These are phyloP conservation scores for Sarcodon aspratus DNA, from an alignment of 768 basidiomycete genomes.

Conservation along the genomic window DNA sequence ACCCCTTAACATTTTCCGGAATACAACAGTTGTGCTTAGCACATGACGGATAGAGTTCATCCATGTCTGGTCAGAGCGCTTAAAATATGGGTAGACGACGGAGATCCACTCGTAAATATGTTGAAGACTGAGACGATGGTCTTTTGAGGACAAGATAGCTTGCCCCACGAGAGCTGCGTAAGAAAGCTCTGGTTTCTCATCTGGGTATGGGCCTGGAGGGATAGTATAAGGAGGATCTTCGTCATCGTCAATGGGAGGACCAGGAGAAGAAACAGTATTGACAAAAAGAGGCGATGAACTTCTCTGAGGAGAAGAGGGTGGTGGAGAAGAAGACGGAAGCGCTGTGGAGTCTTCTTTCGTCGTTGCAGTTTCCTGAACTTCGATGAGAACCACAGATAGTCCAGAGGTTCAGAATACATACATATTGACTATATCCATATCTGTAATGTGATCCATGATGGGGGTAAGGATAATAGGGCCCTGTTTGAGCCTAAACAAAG, in stretches of 20 bases:
- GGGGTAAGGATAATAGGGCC: no score
- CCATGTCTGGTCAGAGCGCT: slow-evolving; percentile 90
- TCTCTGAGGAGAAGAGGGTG: slow-evolving; percentile 45
- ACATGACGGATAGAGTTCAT: slow-evolving; percentile 98
- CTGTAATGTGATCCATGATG: no score
- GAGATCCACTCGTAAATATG: slow-evolving; percentile 97
- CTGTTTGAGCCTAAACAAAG: no score
- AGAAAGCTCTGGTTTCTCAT: slow-evolving; percentile 72
- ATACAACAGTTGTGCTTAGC: slow-evolving; percentile 83
- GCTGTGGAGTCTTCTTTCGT: slow-evolving; percentile 21
- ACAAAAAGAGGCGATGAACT: slow-evolving; percentile 46
- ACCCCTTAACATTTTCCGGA: slow-evolving; percentile 75
- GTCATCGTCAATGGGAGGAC: slow-evolving; percentile 43
- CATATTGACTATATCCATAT: no score
- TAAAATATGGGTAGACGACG: slow-evolving; percentile 87
- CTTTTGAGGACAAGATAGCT: slow-evolving; percentile 77
- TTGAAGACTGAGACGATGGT: slow-evolving; percentile 80
- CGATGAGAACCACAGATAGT: no score
- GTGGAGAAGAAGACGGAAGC: slow-evolving; percentile 52
- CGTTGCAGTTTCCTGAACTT: background rate
- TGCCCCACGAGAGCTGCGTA: slow-evolving; percentile 96
- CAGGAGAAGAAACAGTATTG: slow-evolving; percentile 78
- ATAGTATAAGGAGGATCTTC: slow-evolving; percentile 62
- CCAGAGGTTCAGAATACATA: no score
- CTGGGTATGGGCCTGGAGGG: slow-evolving; percentile 77